Conservation (phyloP, 345 rosid species). For the Chamaenerion angustifolium region DNA sequence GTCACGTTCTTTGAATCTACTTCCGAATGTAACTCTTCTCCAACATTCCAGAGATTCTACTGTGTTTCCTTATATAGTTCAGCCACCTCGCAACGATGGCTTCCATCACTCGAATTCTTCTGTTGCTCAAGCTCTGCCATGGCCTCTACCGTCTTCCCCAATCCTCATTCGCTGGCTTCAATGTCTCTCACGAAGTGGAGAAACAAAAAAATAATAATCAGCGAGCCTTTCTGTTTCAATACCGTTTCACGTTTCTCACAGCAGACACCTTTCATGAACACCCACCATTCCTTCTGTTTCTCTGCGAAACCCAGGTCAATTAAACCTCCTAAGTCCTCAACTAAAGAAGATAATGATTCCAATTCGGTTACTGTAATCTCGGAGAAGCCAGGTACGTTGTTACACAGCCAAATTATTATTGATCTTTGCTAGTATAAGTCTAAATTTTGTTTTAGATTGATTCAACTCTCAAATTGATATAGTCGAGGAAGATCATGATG, state of each 20-base stretch:
- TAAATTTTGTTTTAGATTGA: not conserved
- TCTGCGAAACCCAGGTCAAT: slow-evolving; percentile 1
- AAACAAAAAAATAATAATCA: not conserved
- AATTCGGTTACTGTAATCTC: slow-evolving; percentile 33
- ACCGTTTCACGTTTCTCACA: not conserved
- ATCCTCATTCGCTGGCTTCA: slow-evolving; percentile 3
- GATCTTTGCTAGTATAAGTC: not conserved
- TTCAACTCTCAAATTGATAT: not conserved
- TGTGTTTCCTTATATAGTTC: slow-evolving; percentile 1
- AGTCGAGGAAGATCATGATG: slow-evolving; percentile 2
- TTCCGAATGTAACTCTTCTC: slow-evolving; percentile 31
- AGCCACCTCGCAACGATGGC: not conserved
- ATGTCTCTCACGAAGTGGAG: slow-evolving; percentile 10
- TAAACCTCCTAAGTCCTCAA: slow-evolving; percentile 5
- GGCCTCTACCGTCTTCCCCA: slow-evolving; percentile 16
- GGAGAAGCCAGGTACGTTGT: slow-evolving; percentile 14
- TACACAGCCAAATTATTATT: not conserved
- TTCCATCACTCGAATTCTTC: slow-evolving; percentile 1
- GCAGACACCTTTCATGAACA: slow-evolving; percentile 5
- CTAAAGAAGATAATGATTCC: slow-evolving; percentile 9
- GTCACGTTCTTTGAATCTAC: slow-evolving; percentile 5
- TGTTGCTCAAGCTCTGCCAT: not conserved
- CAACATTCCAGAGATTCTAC: slow-evolving; percentile 25
- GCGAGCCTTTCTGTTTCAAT: not conserved
- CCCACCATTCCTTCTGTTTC: slow-evolving; percentile 6